phyloP scores from a whole-genome alignment of 1,139 yeast species.

The Suhomyces kunorum region DNA sequence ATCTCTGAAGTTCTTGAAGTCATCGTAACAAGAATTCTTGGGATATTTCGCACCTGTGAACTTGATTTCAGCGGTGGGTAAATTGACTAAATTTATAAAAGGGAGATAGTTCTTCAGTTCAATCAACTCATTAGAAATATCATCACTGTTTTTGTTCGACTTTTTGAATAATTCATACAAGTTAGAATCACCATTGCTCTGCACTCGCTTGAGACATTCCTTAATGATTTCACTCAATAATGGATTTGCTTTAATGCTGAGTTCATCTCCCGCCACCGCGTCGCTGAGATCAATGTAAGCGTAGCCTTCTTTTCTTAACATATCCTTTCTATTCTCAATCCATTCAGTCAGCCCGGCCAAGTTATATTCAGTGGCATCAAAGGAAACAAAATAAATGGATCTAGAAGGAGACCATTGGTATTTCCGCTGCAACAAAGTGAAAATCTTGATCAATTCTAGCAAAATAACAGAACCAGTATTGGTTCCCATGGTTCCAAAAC shows the following conservation, averaged over 20 bases:
- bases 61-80: constrained; percentile 66
- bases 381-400: constrained; percentile 78
- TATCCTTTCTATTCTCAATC: constrained; percentile 59
- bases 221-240: constrained; percentile 50
- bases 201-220: constrained; percentile 42
- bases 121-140: constrained; percentile 42
- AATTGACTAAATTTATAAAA: constrained; percentile 60
- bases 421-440: constrained; percentile 65
- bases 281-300: constrained; percentile 78
- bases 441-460: constrained; percentile 68
- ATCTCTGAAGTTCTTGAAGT: constrained; percentile 55
- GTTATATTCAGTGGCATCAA: constrained; percentile 83
- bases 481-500: constrained; percentile 73
- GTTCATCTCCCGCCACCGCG: constrained; percentile 61
- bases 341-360: constrained; percentile 84
- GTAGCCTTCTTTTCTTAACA: constrained; percentile 61
- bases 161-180: constrained; percentile 33
- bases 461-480: constrained; percentile 76
- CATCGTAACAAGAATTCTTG: constrained; percentile 64
- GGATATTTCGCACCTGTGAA: constrained; percentile 54
- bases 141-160: constrained; percentile 29
- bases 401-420: constrained; percentile 84
- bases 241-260: constrained; percentile 69
- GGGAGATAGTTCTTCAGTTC: constrained; percentile 71
- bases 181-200: constrained; percentile 15